Evolutionary conservation across 768 basidiomycete species (phyloP).

Genomic region (Hydnum rufescens): DNA sequence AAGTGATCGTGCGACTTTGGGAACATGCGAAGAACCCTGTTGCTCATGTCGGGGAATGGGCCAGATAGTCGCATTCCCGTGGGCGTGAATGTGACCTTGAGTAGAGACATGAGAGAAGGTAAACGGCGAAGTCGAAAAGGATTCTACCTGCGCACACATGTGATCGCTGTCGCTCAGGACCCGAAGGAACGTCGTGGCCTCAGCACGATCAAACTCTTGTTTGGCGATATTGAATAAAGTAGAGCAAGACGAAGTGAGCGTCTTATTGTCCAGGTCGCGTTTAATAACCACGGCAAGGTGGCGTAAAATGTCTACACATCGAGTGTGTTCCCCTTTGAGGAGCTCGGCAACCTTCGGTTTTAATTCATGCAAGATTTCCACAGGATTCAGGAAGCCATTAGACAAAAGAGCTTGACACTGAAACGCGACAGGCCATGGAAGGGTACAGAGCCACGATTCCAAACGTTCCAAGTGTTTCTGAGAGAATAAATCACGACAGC

Average conservation of each 20-base stretch:
- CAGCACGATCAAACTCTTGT: background rate
- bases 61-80: constrained; percentile 3
- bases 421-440: constrained; percentile 52
- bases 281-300: background rate
- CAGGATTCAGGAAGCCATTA: constrained; percentile 40
- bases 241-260: background rate
- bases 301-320: background rate
- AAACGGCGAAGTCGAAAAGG: background rate
- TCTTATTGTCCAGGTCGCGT: background rate
- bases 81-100: constrained; percentile 5
- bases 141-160: background rate
- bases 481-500: constrained; percentile 39
- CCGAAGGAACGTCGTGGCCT: background rate
- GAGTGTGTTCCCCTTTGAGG: background rate
- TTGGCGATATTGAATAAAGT: background rate
- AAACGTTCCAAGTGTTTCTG: constrained; percentile 28
- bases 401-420: constrained; percentile 53
- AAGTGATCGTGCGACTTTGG: constrained; percentile 4
- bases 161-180: too few relatives aligned
- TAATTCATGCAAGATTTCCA: constrained; percentile 24
- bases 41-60: constrained; percentile 5
- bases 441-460: constrained; percentile 23
- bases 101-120: background rate
- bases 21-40: constrained; percentile 4
- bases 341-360: background rate